Evolutionary conservation across 176 grass and related monocot species (phyloP).

Genomic region (Oryza glumipatula): DNA sequence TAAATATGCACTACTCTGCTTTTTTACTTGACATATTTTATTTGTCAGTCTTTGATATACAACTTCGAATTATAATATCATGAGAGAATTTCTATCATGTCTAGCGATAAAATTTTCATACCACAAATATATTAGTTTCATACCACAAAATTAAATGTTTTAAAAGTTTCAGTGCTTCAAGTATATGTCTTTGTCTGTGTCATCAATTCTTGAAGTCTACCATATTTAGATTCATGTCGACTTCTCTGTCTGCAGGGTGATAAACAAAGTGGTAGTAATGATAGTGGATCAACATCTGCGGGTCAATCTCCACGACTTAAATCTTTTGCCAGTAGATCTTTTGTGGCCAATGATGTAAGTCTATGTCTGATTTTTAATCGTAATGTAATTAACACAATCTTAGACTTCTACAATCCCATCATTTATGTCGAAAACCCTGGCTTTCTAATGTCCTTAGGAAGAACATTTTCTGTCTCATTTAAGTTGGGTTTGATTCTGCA

Average conservation of each 20-base stretch:
- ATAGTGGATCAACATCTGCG: constrained; percentile 58
- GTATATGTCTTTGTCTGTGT: background rate
- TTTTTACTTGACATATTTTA: background rate
- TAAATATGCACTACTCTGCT: background rate
- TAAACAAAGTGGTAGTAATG: constrained; percentile 60
- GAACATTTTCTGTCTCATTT: constrained; percentile 23
- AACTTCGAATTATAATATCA: background rate
- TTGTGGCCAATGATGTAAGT: constrained; percentile 69
- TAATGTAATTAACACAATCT: constrained; percentile 1
- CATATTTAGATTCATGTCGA: background rate
- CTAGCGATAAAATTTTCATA: background rate
- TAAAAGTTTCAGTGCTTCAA: background rate
- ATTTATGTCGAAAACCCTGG: background rate
- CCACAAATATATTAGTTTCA: background rate
- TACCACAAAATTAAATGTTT: background rate
- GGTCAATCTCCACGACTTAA: constrained; percentile 68
- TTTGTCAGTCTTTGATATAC: background rate
- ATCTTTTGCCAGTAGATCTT: constrained; percentile 62
- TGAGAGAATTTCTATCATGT: background rate
- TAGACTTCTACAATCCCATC: background rate
- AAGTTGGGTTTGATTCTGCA: constrained; percentile 22
- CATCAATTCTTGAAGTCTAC: constrained; percentile 2
- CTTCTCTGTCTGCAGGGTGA: constrained; percentile 55
- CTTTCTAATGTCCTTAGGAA: background rate
- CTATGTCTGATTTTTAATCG: constrained; percentile 1